phyloP scores from a whole-genome alignment of 768 basidiomycete species.

The Amanita fuliginea region DNA sequence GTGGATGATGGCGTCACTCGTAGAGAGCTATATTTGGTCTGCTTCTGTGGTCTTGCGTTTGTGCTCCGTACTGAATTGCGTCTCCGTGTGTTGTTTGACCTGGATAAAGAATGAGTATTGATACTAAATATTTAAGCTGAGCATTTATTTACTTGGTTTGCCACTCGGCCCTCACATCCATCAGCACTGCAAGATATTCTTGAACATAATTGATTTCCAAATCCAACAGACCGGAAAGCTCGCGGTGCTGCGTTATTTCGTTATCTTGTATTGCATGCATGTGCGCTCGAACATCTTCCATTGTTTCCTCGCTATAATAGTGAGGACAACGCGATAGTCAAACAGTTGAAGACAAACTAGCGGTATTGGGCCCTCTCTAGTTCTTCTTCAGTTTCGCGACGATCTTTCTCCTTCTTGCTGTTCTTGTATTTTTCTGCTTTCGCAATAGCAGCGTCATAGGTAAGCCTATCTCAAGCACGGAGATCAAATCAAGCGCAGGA shows the following conservation, averaged over 20 bases:
- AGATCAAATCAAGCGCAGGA: not conserved
- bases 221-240: conserved; percentile 62
- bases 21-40: conserved; percentile 14
- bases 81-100: not conserved
- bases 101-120: not conserved
- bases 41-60: conserved; percentile 8
- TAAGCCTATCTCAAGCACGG: conserved; percentile 34
- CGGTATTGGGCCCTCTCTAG: conserved; percentile 57
- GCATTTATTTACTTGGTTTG: conserved; percentile 28
- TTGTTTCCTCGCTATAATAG: conserved; percentile 63
- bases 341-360: conserved; percentile 37
- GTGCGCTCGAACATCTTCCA: conserved; percentile 72
- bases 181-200: conserved; percentile 63
- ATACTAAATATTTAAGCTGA: not conserved
- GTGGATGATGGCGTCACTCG: conserved; percentile 8
- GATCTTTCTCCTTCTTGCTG: conserved; percentile 65
- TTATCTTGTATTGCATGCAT: conserved; percentile 76
- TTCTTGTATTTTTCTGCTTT: conserved; percentile 59
- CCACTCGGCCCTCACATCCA: conserved; percentile 62
- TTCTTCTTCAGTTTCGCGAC: conserved; percentile 72
- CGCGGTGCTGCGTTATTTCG: conserved; percentile 48
- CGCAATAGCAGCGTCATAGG: conserved; percentile 63
- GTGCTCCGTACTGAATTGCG: not conserved
- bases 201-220: conserved; percentile 64
- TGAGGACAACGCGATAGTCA: not conserved